phyloP scores from a whole-genome alignment of 768 basidiomycete species.

The Pleurotus salmoneostramineus region DNA sequence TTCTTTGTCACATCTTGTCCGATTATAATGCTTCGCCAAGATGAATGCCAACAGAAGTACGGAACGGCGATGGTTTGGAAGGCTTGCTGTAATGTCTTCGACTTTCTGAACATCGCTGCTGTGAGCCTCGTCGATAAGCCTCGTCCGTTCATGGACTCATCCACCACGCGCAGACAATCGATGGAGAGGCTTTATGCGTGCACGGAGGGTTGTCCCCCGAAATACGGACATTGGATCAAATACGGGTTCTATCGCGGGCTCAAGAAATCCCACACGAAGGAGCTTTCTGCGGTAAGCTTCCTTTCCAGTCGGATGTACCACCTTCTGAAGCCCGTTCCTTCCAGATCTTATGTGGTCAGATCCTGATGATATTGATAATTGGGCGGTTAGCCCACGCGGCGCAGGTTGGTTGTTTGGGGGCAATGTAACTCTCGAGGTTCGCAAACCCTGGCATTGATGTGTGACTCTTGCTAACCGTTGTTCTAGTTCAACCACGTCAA shows the following conservation, averaged over 20 bases:
- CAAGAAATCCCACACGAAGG: slow-evolving; percentile 99
- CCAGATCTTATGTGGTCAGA: slow-evolving; percentile 1
- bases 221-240: slow-evolving; percentile 91
- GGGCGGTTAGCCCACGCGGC: slow-evolving; percentile 95
- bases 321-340: neutral
- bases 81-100: slow-evolving; percentile 94
- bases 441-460: slow-evolving; percentile 9
- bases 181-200: slow-evolving; percentile 88
- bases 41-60: slow-evolving; percentile 98
- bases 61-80: slow-evolving; percentile 96
- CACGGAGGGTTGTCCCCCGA: slow-evolving; percentile 97
- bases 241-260: slow-evolving; percentile 88
- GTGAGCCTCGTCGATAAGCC: slow-evolving; percentile 37
- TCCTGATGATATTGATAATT: slow-evolving; percentile 38
- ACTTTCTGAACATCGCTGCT: slow-evolving; percentile 92
- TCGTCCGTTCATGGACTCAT: neutral
- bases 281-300: slow-evolving; percentile 81
- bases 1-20: too few relatives aligned
- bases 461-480: neutral
- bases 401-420: slow-evolving; percentile 95
- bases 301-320: neutral
- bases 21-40: slow-evolving; percentile 29
- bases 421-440: slow-evolving; percentile 79
- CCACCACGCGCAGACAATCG: slow-evolving; percentile 72
- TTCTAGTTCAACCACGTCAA: slow-evolving; percentile 90